Base-by-base conservation (phyloP, 441 rosid genomes). In the Arabidopsis lyrata region DNA sequence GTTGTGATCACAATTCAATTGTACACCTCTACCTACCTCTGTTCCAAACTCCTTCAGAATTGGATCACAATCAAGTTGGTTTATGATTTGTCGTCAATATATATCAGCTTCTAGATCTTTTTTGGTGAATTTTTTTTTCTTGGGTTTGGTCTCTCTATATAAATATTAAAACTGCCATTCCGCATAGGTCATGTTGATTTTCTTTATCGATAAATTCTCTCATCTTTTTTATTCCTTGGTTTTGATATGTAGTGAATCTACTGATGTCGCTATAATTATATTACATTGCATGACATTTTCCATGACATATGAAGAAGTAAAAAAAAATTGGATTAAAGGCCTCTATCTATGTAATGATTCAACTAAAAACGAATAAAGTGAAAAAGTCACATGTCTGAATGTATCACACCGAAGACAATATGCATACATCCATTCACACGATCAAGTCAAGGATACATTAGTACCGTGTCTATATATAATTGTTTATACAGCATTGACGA, bases 261-360 rank as follows among this genome's bases (percentile, higher is more conserved):
- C 34, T 34, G 48, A 32, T 58, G 74, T 35, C 22, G 49, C 22
- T 36, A 57, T 45, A 22, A 20, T 58, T 45, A 36, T 48, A 20
- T 20, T 61, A 52, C 57, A 32, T 18, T 70, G 67, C 60, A 36
- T 70, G 68, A 31, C 32, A 24, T 36, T 70, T 60, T 35, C 38
- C 13, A n/a, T 34, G 3, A 58, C n/a, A 2, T 16, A 50, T 45
- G 68, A 42, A 63, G 35, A 72, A 39, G 63, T 41, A 63, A 63
- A 62, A 63, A 63, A 62, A 72, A 39, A 13, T 10, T 31, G 44
- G 69, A 63, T 62, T 41, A 63, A 22, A 63, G 45, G 62, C 24
- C 38, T 49, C 27, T 31, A 39, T 39, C 27, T 9, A 16, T 29
- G 32, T 49, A 11, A n/a, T 70, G 13, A 49, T 47, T 20, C 50